Evolutionary conservation across 2,329 filamentous ascomycete genomes (phyloP).

Genomic region (Claviceps paspali): DNA sequence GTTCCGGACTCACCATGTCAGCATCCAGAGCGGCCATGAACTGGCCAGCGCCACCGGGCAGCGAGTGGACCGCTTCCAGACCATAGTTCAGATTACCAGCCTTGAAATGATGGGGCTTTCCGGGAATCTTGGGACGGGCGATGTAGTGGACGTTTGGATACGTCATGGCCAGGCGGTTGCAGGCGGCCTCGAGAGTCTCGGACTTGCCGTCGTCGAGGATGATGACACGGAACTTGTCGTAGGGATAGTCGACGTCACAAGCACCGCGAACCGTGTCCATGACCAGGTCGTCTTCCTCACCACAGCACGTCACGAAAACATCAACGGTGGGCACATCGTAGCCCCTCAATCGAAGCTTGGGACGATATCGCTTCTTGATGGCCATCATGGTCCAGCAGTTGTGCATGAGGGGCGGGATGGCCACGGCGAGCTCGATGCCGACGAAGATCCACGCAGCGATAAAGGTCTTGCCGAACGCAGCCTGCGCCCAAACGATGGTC

Average conservation of each 20-base stretch:
- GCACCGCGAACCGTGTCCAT: constrained; percentile 41
- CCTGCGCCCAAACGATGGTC: constrained; percentile 37
- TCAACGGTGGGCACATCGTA: constrained; percentile 38
- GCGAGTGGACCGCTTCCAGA: constrained; percentile 30
- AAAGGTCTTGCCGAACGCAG: constrained; percentile 23
- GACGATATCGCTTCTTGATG: constrained; percentile 36
- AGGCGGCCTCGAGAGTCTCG: constrained; percentile 22
- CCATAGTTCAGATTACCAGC: constrained; percentile 50
- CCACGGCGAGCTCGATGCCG: constrained; percentile 35
- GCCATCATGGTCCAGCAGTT: constrained; percentile 43
- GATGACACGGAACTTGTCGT: constrained; percentile 35
- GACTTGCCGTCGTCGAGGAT: constrained; percentile 40
- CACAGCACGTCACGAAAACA: constrained; percentile 41
- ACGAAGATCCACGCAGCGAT: constrained; percentile 42
- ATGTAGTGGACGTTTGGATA: constrained; percentile 38
- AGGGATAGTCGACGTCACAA: constrained; percentile 38
- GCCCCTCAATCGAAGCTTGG: constrained; percentile 35
- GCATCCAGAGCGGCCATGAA: constrained; percentile 51
- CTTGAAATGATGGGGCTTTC: constrained; percentile 42
- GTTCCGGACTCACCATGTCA: constrained; percentile 45
- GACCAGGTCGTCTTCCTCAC: constrained; percentile 39
- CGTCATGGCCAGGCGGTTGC: constrained; percentile 21
- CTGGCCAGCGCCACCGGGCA: constrained; percentile 39
- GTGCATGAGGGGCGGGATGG: constrained; percentile 39
- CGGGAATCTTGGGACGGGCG: constrained; percentile 32